A percentile compares a stretch with the other conserved stretches of the same genome.
These are phyloP conservation scores for Aspergillus neoniger DNA, from an alignment of 2,329 filamentous ascomycete species.

Conservation along the genomic window DNA sequence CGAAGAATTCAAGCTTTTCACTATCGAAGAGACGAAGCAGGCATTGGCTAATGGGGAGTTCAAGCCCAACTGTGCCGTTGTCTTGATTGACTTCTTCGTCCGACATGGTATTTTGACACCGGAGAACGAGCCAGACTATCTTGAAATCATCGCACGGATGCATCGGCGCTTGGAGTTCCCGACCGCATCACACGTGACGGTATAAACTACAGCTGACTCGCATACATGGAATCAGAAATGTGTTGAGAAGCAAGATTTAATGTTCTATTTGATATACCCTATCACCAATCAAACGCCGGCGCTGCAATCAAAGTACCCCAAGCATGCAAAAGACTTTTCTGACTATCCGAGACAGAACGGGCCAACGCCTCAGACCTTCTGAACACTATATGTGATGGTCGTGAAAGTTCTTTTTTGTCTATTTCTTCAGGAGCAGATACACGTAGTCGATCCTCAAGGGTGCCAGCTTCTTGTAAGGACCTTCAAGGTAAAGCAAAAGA, in stretches of 20 bases:
- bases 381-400: background rate
- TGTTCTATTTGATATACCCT: constrained; percentile 40
- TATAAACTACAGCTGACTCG: constrained; percentile 10
- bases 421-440: constrained; percentile 94
- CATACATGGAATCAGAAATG: constrained; percentile 3
- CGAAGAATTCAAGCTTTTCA: constrained; percentile 76
- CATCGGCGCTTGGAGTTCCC: constrained; percentile 82
- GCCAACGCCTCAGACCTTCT: background rate
- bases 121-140: constrained; percentile 76
- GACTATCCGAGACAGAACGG: constrained; percentile 7
- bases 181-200: constrained; percentile 50
- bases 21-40: constrained; percentile 71
- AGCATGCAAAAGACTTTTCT: constrained; percentile 31
- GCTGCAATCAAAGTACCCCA: constrained; percentile 39
- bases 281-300: constrained; percentile 44
- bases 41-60: constrained; percentile 73
- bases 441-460: constrained; percentile 89
- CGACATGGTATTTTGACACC: constrained; percentile 76
- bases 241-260: constrained; percentile 22
- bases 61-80: constrained; percentile 88
- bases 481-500: constrained; percentile 83
- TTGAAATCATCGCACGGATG: constrained; percentile 72
- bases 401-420: constrained; percentile 18
- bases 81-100: constrained; percentile 87
- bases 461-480: constrained; percentile 93